Conservation (phyloP, 306 rosid genomes). For the Vigna nakashimae region DNA sequence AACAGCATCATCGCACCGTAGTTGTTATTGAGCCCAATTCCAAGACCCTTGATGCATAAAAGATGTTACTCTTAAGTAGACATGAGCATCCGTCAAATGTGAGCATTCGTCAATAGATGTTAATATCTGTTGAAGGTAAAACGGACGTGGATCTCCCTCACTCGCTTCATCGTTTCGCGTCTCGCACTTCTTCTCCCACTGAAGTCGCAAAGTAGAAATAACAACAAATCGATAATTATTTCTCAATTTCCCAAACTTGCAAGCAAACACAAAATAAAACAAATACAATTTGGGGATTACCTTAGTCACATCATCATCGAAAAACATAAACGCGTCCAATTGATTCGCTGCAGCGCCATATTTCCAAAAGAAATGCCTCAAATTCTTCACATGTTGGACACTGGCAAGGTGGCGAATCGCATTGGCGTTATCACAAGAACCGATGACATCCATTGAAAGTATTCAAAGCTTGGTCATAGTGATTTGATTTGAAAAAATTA, state of each 20-base stretch:
- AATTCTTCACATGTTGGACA: constrained; percentile 69
- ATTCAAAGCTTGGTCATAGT: not conserved
- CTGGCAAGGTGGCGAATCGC: constrained; percentile 81
- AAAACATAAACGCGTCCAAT: constrained; percentile 62
- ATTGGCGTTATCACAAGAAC: constrained; percentile 58
- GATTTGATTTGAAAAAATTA: not conserved
- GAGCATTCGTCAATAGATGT: too few species aligned
- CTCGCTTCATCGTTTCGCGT: constrained; percentile 50
- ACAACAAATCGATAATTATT: constrained; percentile 32
- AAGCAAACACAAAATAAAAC: not conserved
- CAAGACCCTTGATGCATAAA: fast-evolving
- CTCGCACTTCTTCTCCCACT: constrained; percentile 91
- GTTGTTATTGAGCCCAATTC: too few species aligned
- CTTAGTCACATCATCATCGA: constrained; percentile 68
- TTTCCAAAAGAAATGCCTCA: constrained; percentile 92
- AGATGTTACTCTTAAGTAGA: too few species aligned
- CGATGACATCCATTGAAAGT: not conserved
- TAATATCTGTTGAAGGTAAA: too few species aligned
- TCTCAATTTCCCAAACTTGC: not conserved
- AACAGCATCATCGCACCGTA: too few species aligned
- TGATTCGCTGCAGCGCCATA: constrained; percentile 63
- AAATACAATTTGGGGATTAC: constrained; percentile 42
- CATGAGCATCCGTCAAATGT: too few species aligned
- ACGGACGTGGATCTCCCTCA: not conserved
- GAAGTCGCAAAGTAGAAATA: constrained; percentile 41